Percentiles rank a stretch among this genome's conserved stretches.
Conservation (phyloP, 2,329 filamentous ascomycete genomes). For the Cladosporium sp. region DNA sequence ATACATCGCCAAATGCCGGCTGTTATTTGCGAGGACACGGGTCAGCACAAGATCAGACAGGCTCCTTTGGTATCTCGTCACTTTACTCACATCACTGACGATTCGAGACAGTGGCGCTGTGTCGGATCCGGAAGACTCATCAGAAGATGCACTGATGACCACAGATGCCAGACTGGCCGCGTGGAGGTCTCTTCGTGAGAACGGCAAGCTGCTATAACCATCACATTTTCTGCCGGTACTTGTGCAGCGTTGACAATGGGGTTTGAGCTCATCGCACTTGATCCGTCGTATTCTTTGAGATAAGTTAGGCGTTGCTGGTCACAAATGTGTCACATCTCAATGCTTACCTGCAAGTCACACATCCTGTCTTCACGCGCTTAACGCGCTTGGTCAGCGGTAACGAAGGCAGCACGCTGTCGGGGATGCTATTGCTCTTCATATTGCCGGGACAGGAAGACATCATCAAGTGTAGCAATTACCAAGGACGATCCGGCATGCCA, state of each 20-base stretch:
- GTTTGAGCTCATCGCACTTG: conserved; percentile 49
- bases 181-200: conserved; percentile 14
- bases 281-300: conserved; percentile 51
- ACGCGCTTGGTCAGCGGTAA: background rate
- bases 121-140: background rate
- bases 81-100: background rate
- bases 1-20: conserved; percentile 1
- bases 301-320: background rate
- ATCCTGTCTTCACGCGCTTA: conserved; percentile 13
- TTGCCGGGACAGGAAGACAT: background rate
- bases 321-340: background rate
- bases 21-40: background rate
- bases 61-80: too few relatives aligned
- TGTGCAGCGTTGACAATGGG: conserved; percentile 48
- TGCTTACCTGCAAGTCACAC: conserved; percentile 13
- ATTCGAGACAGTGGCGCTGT: background rate
- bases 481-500: too few relatives aligned
- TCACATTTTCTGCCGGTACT: conserved; percentile 54
- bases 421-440: background rate
- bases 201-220: conserved; percentile 39
- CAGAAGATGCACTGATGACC: background rate
- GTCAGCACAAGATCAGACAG: background rate
- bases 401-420: background rate
- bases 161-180: background rate
- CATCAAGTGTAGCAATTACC: background rate